Evolutionary conservation across 1,139 yeast species (phyloP).

Genomic region (Nakaseomyces glabratus): DNA sequence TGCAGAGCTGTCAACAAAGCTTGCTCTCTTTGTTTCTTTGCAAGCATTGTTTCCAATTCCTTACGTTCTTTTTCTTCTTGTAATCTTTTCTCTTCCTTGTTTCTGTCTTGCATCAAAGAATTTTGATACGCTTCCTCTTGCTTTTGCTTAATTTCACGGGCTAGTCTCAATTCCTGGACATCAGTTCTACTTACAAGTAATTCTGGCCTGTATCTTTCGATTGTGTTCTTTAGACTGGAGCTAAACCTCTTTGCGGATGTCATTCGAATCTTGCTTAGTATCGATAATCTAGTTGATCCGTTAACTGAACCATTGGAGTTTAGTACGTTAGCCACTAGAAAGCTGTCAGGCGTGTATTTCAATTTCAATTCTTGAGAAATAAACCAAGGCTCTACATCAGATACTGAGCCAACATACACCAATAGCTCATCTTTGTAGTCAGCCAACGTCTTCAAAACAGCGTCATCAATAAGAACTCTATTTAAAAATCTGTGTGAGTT

Average conservation of each 20-base stretch:
- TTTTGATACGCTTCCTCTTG: conserved; percentile 35
- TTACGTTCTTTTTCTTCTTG: conserved; percentile 9
- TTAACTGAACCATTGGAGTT: conserved; percentile 27
- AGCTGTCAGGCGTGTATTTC: conserved; percentile 29
- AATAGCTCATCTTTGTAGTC: conserved; percentile 24
- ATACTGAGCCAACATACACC: conserved; percentile 28
- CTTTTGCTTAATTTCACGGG: conserved; percentile 32
- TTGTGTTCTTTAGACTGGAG: conserved; percentile 23
- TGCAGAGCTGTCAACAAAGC: conserved; percentile 9
- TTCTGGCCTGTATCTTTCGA: conserved; percentile 32
- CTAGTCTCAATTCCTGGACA: conserved; percentile 29
- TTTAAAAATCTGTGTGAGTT: conserved; percentile 27
- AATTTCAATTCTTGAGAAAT: conserved; percentile 28
- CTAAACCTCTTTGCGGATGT: conserved; percentile 26
- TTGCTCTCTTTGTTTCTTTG: conserved; percentile 11
- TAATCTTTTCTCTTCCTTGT: conserved; percentile 22
- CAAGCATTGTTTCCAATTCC: conserved; percentile 12
- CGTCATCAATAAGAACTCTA: conserved; percentile 24
- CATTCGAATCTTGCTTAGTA: conserved; percentile 26
- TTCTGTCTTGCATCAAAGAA: conserved; percentile 30
- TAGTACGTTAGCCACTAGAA: conserved; percentile 34
- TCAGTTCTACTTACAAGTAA: conserved; percentile 32
- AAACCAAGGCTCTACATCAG: conserved; percentile 31
- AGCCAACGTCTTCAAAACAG: conserved; percentile 20
- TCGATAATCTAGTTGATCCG: conserved; percentile 30